Evolutionary conservation across 228 moss, liverwort and hornwort species (phyloP), one percentile per base, ranked within the genome.

Genomic region (Sphagnum magellanicum): DNA sequence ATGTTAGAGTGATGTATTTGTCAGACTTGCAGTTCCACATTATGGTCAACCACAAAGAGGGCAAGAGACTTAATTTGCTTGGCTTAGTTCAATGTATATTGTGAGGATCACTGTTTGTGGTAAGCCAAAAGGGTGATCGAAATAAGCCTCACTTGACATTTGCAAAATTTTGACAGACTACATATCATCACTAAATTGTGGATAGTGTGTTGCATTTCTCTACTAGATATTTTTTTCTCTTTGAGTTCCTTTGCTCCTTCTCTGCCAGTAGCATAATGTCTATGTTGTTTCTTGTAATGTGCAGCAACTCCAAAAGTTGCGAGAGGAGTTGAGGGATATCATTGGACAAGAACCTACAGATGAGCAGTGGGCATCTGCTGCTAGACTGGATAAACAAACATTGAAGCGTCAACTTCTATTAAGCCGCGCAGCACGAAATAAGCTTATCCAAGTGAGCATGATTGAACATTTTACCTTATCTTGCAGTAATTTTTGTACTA

Each of bases 321-420:
- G 61, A 1, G 74, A 68, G 50, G 50, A 67, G 0, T 66, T 87
- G 68, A 67, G 50, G 69, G 79, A 84, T 67, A 73, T 85, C 16
- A 14, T 85, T 52, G 88, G 75, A 12, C 86, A 75, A 66, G 86
- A 89, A 10, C 82, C 90, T 0, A 73, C 83, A 0, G 94, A 92
- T 11, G 93, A 94, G 52, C 88, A 94, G 71, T 90, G 82, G 85
- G 89, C 98, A 51, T 74, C 85, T 5, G 90, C 81, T 60, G 90
- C 87, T 7, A 81, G 81, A 49, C 14, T 92, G 50, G 86, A 87
- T 58, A 64, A 79, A 17, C 70, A 73, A 72, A 78, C 78, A 5
- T 51, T 98, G 68, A 88, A 87, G 8, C 90, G 94, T 15, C 81
- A 93, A 10, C 79, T 98, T 17, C 76, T 71, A 8, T 16, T 98